These are phyloP conservation scores for Sordaria brevicollis DNA, from an alignment of 495 filamentous ascomycete species.

Conservation along the genomic window DNA sequence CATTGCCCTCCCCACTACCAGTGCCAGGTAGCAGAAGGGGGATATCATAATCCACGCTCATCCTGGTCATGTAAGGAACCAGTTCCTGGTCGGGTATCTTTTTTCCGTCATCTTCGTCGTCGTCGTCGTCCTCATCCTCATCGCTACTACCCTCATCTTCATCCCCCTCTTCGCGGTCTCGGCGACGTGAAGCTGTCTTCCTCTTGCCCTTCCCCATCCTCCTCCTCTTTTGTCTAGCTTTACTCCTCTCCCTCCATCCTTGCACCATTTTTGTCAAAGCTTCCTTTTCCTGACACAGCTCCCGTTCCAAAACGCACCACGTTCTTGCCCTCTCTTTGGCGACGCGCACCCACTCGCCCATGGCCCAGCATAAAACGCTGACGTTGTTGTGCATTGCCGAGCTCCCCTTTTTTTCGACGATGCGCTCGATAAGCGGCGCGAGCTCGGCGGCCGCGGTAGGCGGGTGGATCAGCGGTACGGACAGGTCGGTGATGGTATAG, in stretches of 20 bases:
- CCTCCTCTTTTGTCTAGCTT: slow-evolving; percentile 6
- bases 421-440: slow-evolving; percentile 25
- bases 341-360: slow-evolving; percentile 42
- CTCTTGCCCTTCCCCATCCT: slow-evolving; percentile 9
- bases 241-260: slow-evolving; percentile 15
- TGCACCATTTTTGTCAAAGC: slow-evolving; percentile 16
- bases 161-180: slow-evolving; percentile 4
- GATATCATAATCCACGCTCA: slow-evolving; percentile 30
- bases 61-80: slow-evolving; percentile 33
- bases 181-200: slow-evolving; percentile 6
- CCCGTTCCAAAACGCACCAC: slow-evolving; percentile 33
- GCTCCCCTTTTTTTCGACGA: slow-evolving; percentile 15
- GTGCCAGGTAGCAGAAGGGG: slow-evolving; percentile 2
- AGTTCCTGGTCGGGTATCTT: slow-evolving; percentile 6
- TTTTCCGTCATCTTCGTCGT: not conserved
- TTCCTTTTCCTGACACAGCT: slow-evolving; percentile 23
- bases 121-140: not conserved
- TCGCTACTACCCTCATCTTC: slow-evolving; percentile 9
- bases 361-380: slow-evolving; percentile 36
- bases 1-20: not conserved
- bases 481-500: slow-evolving; percentile 22
- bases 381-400: slow-evolving; percentile 33
- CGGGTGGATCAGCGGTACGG: slow-evolving; percentile 32
- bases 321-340: slow-evolving; percentile 33
- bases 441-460: slow-evolving; percentile 30